Evolutionary conservation across 1,284 basidiomycete species (phyloP), one percentile per base, ranked within the genome.

Genomic region (Sutorius eximius): DNA sequence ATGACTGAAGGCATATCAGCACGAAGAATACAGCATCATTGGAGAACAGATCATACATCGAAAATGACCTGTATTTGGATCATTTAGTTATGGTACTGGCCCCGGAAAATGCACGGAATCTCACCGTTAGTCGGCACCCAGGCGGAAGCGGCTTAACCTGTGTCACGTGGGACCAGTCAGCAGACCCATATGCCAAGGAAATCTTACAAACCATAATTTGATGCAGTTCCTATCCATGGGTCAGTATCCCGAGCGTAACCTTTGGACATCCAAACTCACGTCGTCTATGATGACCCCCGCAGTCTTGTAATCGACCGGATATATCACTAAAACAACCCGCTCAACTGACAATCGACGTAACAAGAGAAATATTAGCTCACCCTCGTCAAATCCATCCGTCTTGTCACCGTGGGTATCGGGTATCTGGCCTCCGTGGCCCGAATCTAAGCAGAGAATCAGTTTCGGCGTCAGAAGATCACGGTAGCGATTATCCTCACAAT

Each of bases 381-480:
- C 86, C 76, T 91, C 88, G 57, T 92, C 86, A 47, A 71, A 77
- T n/a, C 86, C 86, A 59, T 85, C 82, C 0, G 74, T 57, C 65
- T 89, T 81, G 60, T 87, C 90, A 2, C 89, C 89, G 61, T 89
- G 77, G 9, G 68, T 56, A 68, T 93, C 91, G 49, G 77, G 77
- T 6, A 85, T 82, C 69, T 93, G 91, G 11, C 89, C 91, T 12
- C 93, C 93, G 63, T 95, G 92, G 3, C 93, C 92, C 1, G 91
- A 89, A 69, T 86, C 85, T 87, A 55, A 24, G 49, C 3, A 13
- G 36, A 46, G 11, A 42, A 38, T 16, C 40, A 30, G 42, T 46
- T 42, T 1, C 27, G 32, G 18, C 22, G 27, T 45, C 11, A 32
- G 37, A 13, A 40, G 40, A 42, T 48, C 40, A 42, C 45, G 18